phyloP scores from a whole-genome alignment of 73 alveolate species.

The Uronychia binucleata region DNA sequence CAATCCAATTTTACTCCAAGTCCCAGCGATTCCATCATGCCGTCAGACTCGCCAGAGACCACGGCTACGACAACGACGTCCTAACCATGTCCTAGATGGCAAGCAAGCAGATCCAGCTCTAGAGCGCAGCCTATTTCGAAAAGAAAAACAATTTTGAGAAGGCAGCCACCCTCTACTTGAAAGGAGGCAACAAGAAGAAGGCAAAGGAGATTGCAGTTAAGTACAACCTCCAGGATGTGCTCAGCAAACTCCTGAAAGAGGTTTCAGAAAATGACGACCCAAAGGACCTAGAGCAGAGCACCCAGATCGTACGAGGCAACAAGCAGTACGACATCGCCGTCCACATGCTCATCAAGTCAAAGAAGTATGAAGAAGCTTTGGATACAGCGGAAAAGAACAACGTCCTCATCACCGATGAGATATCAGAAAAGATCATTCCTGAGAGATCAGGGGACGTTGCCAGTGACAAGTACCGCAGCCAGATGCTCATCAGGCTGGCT shows the following conservation, averaged over 20 bases:
- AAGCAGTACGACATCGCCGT: constrained; percentile 92
- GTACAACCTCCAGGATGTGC: constrained; percentile 61
- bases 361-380: constrained; percentile 89
- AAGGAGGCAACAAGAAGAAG: constrained; percentile 93
- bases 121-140: constrained; percentile 95
- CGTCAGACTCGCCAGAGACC: constrained; percentile 93
- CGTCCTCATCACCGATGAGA: constrained; percentile 83
- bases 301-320: constrained; percentile 81
- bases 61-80: constrained; percentile 87
- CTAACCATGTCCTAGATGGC: constrained; percentile 79
- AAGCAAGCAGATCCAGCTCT: constrained; percentile 82
- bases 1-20: constrained; percentile 88
- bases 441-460: constrained; percentile 71
- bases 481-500: constrained; percentile 84
- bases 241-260: constrained; percentile 43
- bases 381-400: constrained; percentile 85
- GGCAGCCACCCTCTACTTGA: constrained; percentile 88
- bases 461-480: constrained; percentile 84
- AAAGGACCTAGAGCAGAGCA: constrained; percentile 73
- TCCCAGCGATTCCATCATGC: constrained; percentile 96
- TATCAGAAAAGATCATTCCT: constrained; percentile 87
- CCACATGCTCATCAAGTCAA: constrained; percentile 77
- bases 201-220: constrained; percentile 88
- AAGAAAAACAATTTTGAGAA: constrained; percentile 83
- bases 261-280: constrained; percentile 82